Base-by-base conservation (phyloP, 768 basidiomycete genomes). In the Guyanaporus albipodus region DNA sequence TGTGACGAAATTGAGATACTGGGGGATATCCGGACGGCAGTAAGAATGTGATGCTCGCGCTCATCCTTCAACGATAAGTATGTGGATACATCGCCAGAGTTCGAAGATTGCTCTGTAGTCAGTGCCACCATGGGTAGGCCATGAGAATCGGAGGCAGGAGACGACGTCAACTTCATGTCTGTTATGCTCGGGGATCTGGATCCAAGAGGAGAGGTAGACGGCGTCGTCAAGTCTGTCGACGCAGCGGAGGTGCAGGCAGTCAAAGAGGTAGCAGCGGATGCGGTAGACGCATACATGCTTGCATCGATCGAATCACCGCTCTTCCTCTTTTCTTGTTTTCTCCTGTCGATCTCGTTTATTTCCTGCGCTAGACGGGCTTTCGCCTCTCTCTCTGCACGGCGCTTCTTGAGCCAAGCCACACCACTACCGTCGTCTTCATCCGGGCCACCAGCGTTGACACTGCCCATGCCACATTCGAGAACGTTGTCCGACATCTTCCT, bases 361-460 rank as follows among this genome's bases (percentile, higher is more conserved):
- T 53, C 55, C 41, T 49, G 54, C 15, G 61, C 61, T 26, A 52
- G 42, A 19, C 51, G 62, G 15, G 54, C 55, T 40, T 61, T 63
- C 51, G 73, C 74, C 55, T 79, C 77, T 45, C 66, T 65, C 66
- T 87, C 82, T 39, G 82, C 82, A 54, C 77, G 69, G 33, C 91
- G 63, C 51, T 65, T 70, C 68, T 74, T 80, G 21, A 93, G 76
- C 91, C 91, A 94, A 0, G 75, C 82, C 80, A 92, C 84, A 9
- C 91, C 91, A 63, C 85, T 86, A 2, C 89, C 90, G 54, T 92
- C 91, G 49, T 91, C 87, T 0, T 77, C 79, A 17, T 86, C 85
- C 3, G 33, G 56, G 6, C 46, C 60, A 27, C 43, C 56, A 38
- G 45, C 49, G 23, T 47, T 42, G 14, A 62, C 60, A 31, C 54